Evolutionary conservation across 306 rosid genomes (phyloP).

Genomic region (Malus asiatica): DNA sequence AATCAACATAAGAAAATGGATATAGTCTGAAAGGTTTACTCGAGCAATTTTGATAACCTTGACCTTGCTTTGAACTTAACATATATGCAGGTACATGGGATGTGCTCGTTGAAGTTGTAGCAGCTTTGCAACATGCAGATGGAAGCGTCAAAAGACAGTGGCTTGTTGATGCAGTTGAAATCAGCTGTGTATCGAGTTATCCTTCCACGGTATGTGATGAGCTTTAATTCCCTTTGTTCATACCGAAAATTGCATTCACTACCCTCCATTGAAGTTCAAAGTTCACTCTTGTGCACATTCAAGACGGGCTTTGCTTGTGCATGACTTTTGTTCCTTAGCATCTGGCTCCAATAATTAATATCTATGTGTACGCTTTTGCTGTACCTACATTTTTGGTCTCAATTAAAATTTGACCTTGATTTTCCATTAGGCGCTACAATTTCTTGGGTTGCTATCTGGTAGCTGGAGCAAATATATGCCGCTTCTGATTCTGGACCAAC

Average conservation of each 20-base stretch:
- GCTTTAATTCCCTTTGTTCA: not conserved
- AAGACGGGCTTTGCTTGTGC: too few species aligned
- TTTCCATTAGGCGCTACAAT: conserved; percentile 53
- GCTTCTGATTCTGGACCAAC: conserved; percentile 57
- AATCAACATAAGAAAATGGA: not conserved
- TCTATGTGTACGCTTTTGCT: too few species aligned
- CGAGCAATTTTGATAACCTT: not conserved
- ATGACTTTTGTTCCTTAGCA: too few species aligned
- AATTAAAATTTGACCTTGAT: not conserved
- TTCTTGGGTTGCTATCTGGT: conserved; percentile 71
- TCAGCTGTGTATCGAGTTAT: conserved; percentile 69
- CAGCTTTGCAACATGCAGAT: conserved; percentile 71
- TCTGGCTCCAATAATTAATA: too few species aligned
- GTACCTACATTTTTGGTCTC: not conserved
- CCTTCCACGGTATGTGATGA: conserved; percentile 69
- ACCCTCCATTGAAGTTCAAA: not conserved
- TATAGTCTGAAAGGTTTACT: not conserved
- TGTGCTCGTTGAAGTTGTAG: conserved; percentile 67
- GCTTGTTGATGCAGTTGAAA: conserved; percentile 79
- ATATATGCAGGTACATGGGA: conserved; percentile 70
- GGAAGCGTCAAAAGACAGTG: conserved; percentile 67
- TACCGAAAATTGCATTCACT: not conserved
- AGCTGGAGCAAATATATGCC: conserved; percentile 87
- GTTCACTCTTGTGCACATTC: too few species aligned
- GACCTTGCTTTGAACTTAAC: too few species aligned